Percentiles rank a stretch among this genome's conserved stretches.
Conservation (phyloP, 257 asterid genomes). For the Rhazya stricta region DNA sequence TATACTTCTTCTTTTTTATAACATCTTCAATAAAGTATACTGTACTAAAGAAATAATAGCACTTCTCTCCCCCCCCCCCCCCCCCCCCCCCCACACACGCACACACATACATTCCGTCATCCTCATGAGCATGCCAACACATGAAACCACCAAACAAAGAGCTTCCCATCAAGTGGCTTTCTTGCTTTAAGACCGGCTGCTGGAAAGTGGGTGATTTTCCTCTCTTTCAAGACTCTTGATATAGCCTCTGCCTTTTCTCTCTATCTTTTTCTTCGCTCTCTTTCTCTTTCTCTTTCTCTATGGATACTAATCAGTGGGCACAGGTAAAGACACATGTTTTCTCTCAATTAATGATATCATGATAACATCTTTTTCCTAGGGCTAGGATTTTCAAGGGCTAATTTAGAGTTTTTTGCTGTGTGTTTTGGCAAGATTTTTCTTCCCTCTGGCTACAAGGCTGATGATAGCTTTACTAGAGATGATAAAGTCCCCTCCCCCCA, state of each 20-base stretch:
- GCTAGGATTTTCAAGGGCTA: constrained; percentile 33
- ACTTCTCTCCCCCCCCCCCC: constrained; percentile 18
- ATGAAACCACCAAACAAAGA: constrained; percentile 52
- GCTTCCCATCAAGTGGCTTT: constrained; percentile 43
- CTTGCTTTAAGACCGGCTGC: constrained; percentile 57
- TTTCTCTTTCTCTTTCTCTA: constrained; percentile 32
- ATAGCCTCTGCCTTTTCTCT: constrained; percentile 18
- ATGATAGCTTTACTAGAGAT: constrained; percentile 25
- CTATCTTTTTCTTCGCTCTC: constrained; percentile 22
- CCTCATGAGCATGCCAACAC: constrained; percentile 31
- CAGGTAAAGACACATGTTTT: constrained; percentile 65
- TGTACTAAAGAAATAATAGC: constrained; percentile 15
- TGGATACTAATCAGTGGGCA: constrained; percentile 98
- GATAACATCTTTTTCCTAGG: constrained; percentile 42
- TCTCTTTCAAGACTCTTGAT: constrained; percentile 32
- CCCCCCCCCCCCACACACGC: constrained; percentile 22
- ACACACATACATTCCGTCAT: constrained; percentile 17
- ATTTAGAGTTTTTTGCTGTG: constrained; percentile 26
- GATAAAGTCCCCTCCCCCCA: constrained; percentile 50
- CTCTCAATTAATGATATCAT: constrained; percentile 40
- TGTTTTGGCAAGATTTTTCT: constrained; percentile 5
- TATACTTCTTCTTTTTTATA: too few species aligned
- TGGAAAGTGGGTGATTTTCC: constrained; percentile 44
- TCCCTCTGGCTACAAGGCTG: constrained; percentile 7
- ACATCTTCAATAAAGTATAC: constrained; percentile 2